phyloP scores from a whole-genome alignment of 805 yeast species.

The Lachancea dasiensis region DNA sequence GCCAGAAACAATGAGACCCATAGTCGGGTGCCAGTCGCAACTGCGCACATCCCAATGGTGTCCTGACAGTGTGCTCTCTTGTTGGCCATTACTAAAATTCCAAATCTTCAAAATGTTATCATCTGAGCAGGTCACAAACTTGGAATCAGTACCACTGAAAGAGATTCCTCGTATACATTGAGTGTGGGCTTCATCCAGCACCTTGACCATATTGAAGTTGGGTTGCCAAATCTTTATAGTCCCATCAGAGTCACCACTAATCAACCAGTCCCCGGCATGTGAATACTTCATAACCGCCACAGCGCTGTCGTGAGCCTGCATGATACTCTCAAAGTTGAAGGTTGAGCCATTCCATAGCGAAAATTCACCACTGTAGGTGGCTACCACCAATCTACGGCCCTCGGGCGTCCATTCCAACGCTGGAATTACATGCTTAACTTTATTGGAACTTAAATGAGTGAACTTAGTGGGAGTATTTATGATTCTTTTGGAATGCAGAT shows the following conservation, averaged over 20 bases:
- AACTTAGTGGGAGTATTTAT: conserved; percentile 72
- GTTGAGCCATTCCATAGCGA: conserved; percentile 96
- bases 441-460: conserved; percentile 85
- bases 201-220: conserved; percentile 91
- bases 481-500: conserved; percentile 24
- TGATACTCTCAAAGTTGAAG: conserved; percentile 91
- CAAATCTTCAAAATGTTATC: conserved; percentile 87
- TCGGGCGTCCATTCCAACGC: conserved; percentile 96
- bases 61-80: conserved; percentile 75
- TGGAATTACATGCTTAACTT: conserved; percentile 84
- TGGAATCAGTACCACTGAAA: conserved; percentile 84
- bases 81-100: conserved; percentile 85
- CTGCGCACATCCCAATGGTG: conserved; percentile 99
- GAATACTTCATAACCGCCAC: conserved; percentile 75
- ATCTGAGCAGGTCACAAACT: conserved; percentile 91
- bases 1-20: conserved; percentile 85
- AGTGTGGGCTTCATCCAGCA: conserved; percentile 43
- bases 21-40: conserved; percentile 91
- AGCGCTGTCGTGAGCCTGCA: conserved; percentile 97
- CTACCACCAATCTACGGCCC: conserved; percentile 84
- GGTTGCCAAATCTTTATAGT: conserved; percentile 95
- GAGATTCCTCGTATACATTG: conserved; percentile 83
- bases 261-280: conserved; percentile 89
- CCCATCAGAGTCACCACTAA: conserved; percentile 93
- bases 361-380: conserved; percentile 90